Evolutionary conservation across 23 red algal species (phyloP), one percentile per base, ranked within the genome.

Genomic region (Gracilaria caudata): DNA sequence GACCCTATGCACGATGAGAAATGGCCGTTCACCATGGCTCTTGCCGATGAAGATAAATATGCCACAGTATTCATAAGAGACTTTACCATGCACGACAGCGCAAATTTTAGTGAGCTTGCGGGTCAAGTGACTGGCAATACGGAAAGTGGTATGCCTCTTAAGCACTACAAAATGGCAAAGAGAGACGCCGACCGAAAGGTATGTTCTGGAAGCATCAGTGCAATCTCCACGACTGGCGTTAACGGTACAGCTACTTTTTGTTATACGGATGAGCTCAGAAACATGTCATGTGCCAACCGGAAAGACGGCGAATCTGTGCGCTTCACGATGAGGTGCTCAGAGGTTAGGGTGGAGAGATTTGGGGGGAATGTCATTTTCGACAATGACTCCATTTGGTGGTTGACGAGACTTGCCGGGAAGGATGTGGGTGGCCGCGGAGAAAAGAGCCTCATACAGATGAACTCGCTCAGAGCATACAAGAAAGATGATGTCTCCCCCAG

Each of bases 401-500:
- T 41, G 41, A 34, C 5, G 5, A 23, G 35, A 46, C 34, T 45
- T 28, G 32, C 32, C 23, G 49, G 36, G 11, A 36, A 24, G 3
- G 13, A 36, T 14, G 19, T 40, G 10, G 35, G 19, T 51, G 35
- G 72, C 9, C 24, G 9, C 25, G 72, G 72, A 10, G 37, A 51
- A 21, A 14, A 4, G 20, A 43, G 72, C 26, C 34, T 77, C 3
- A 77, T 77, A 35, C 72, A 77, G 16, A 77, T 77, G 72, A 46
- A 45, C 13, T 77, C 72, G 24, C 72, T 77, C 72, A 77, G 72
- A 44, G 72, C 34, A 41, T 77, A 77, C 36, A 38, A 51, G 19
- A 24, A 4, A 44, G 72, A 77, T 46, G 41, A 44, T 12, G 36
- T 77, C 4, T 77, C 72, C 3, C 72, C 72, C 19, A 51, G 33